Percentiles rank a stretch among this genome's conserved stretches.
Evolutionary conservation across 1,284 basidiomycete genomes (phyloP).

Genomic region (Puccinia polysora): DNA sequence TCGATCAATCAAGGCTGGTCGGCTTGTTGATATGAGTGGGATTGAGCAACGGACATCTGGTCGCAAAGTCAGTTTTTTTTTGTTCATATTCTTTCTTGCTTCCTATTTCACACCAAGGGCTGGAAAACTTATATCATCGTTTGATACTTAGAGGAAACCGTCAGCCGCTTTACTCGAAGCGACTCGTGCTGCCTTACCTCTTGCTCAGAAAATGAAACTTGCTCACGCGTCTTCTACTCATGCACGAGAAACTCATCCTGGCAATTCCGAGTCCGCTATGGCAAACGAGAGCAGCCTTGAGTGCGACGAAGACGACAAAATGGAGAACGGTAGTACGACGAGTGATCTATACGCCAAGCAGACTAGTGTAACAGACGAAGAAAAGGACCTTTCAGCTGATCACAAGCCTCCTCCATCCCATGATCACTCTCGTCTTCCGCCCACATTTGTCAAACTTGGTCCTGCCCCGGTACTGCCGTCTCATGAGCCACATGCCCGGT

Average conservation of each 20-base stretch:
- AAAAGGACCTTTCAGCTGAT: background rate
- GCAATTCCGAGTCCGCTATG: constrained; percentile 8
- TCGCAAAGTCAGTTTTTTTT: constrained; percentile 24
- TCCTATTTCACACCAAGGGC: too few species aligned
- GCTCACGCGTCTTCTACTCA: constrained; percentile 14
- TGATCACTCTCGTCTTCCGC: background rate
- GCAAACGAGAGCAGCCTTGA: constrained; percentile 34
- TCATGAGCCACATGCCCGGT: background rate
- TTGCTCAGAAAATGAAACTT: constrained; percentile 41
- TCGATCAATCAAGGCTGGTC: constrained; percentile 43
- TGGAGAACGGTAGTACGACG: constrained; percentile 21
- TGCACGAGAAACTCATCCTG: constrained; percentile 16
- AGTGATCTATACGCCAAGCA: constrained; percentile 24
- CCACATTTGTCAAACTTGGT: background rate
- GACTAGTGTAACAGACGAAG: background rate
- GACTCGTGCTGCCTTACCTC: constrained; percentile 31
- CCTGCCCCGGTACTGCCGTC: background rate
- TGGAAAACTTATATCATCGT: constrained; percentile 1
- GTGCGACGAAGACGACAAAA: constrained; percentile 30
- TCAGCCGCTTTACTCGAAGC: constrained; percentile 38
- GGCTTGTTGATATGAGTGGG: constrained; percentile 26
- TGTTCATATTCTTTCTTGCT: background rate
- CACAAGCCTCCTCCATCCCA: background rate
- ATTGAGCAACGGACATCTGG: constrained; percentile 43
- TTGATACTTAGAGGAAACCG: constrained; percentile 41